Base-by-base conservation (phyloP, 805 yeast genomes). In the Wickerhamiella sorbophila region DNA sequence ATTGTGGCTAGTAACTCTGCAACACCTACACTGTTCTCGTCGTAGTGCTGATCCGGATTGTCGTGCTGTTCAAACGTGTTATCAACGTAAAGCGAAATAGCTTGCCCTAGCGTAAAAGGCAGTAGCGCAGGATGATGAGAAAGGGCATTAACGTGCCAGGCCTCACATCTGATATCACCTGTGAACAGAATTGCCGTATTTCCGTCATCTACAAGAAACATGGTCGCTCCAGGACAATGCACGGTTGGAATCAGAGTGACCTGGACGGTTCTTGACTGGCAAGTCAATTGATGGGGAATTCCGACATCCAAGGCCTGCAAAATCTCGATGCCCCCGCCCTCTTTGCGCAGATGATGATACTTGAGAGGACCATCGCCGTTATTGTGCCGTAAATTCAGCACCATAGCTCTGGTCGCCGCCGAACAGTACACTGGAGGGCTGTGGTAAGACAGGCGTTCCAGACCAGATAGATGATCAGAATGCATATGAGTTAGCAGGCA, bases 181-280 rank as follows among this genome's bases (percentile, higher is more conserved):
- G 80, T 74, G 24, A 65, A 59, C 6, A 75, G 58, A 1, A 74
- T 67, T 0, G 72, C 53, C 8, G 44, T 43, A 12, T 39, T 32
- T 1, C 40, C 34, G 14, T 56, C 56, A 44, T 70, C 70, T 1
- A 75, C 43, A 22, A 75, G 60, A 43, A 71, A 69, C 75, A 75
- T 71, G 2, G 65, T 62, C 3, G 77, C 64, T 3, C 80, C 81
- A 10, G 77, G 73, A 50, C 81, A 75, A 48, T 75, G 82, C 50
- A 74, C 65, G 0, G 75, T 66, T 4, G 66, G 66, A 2, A 75
- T 60, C 21, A 69, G 50, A 1, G 74, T 67, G 2, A 74, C 55
- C 5, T 41, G 52, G 4, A 72, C 26, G 6, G 18, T 21, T 44
- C 44, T 31, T 41, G 44, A 26, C 43, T 29, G 29, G 46, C 52